Evolutionary conservation across 371 early-diverging fungal genomes (phyloP), one percentile per base, ranked within the genome.

Genomic region (Mucor plumbeus): DNA sequence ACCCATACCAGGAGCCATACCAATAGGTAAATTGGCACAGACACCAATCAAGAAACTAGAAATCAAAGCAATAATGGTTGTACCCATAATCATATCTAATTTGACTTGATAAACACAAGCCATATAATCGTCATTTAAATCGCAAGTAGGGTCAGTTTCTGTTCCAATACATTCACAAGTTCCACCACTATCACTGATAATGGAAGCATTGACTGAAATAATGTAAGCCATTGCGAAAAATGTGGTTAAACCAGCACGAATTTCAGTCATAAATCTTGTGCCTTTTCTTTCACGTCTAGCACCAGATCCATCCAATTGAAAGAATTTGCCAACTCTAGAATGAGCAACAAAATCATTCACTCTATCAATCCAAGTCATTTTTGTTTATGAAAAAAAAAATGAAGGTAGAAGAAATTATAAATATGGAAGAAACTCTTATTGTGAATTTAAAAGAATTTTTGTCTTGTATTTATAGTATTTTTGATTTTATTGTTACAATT

Each of bases 1-100:
- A 36, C 94, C 94, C 91, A 94, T 89, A 60, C 72, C 92, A 34
- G 92, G 92, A 1, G 93, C 92, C 67, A 94, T 75, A 59, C 89
- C 91, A 65, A 92, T 70, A 2, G 94, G 94, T 56, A 92, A 79
- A 67, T 94, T 93, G 31, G 93, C 90, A 56, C 90, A 75, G 26
- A 84, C 59, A 54, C 92, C 93, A 82, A 94, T 86, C 55, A 88
- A 73, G 9, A 90, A 68, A 61, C 85, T 88, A 2, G 91, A 80
- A 61, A 92, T 82, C 73, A 85, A 81, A 13, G 90, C 81, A 64
- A 88, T 85, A 59, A 89, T 87, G 33, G 91, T 82, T 0, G 91
- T 92, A 26, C 88, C 89, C 15, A 90, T 88, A 69, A 92, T 89
- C 66, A 92, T 66, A 65, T 90, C 88, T 58, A 91, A 79, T 72